Evolutionary conservation across 1,139 yeast genomes (phyloP), one percentile per base, ranked within the genome.

Genomic region (Geotrichum carabidarum): DNA sequence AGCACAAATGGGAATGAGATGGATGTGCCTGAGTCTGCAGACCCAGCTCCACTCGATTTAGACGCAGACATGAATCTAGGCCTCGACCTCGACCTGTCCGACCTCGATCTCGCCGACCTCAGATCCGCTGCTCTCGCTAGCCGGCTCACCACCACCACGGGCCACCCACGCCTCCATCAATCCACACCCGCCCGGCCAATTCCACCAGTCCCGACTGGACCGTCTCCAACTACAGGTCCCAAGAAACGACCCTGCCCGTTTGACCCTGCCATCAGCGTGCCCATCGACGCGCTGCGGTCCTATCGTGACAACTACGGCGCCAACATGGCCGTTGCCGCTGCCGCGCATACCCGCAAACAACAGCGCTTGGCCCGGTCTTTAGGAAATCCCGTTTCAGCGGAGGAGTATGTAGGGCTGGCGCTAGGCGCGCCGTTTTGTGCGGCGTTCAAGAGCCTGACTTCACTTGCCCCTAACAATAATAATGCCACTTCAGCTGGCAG

Each of bases 271-370:
- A 54, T 50, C 17, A 37, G 18, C 38, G n/a, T 54, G 18, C 36
- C 57, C 8, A 31, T 50, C 8, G 49, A 48, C n/a, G 41, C n/a
- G 2, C 37, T 53, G 12, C 35, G 56, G 8, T 36, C 18, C 9
- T 53, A 32, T 12, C 53, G 55, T 3, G 55, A 55, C 35, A 44
- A 54, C 40, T 54, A 54, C 27, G 18, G 8, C 15, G 31, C 27
- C 11, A 48, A 55, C 17, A 55, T 55, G 57, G 15, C 12, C n/a
- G 40, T 44, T 2, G 8, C 22, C 17, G 3, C 27, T n/a, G 22
- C 36, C 14, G 35, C 46, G 7, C 44, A 48, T 5, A 45, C 49
- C n/a, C 48, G 49, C 35, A 37, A 36, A 37, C 22, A 31, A 7
- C 2, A 6, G 15, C 31, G 31, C 27, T 22, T 22, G 27, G 27